Evolutionary conservation across 164 flowering plant genomes (phyloP), one percentile per base, ranked within the genome.

Genomic region (Macadamia integrifolia): DNA sequence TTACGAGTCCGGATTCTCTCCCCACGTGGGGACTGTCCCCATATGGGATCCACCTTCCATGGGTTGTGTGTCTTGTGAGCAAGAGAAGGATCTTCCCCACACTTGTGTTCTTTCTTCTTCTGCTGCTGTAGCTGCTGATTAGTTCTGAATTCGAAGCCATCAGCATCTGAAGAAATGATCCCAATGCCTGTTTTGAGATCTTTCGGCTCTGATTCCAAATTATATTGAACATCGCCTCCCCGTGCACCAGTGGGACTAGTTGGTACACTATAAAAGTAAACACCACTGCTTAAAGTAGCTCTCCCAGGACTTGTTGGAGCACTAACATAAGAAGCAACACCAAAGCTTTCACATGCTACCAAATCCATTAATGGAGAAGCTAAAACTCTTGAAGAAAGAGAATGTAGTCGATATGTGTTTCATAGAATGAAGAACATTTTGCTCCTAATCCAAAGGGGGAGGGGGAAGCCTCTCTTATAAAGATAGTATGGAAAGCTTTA

Each of bases 131-230:
- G 76, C 52, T 70, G 66, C 32, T 69, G 75, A 28, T 71, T 72
- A 0, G 80, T 81, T 7, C 71, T 78, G 66, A 83, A 81, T 64
- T 79, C 83, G 44, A 82, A 85, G 28, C 75, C 81, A 40, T 66
- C 74, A 6, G 69, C n/a, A 29, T 57, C 60, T 17, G 72, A 71
- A 40, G 23, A 23, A 23, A 18, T 40, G 17, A 58, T 60, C 50
- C 43, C 71, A 4, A 50, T 35, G 55, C 44, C 42, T 11, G 57
- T 44, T 35, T 44, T 65, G 15, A 61, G 65, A 7, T 64, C 63
- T 15, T 69, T 52, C n/a, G 69, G 67, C 61, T 65, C 57, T 0
- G 65, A 42, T 17, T 57, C 71, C 50, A 1, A 29, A 28, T 10
- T 62, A 55, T 29, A 44, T 23, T 0, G 23, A 6, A 64, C 30